phyloP scores from a whole-genome alignment of 805 yeast species.

The Teunomyces stri region DNA sequence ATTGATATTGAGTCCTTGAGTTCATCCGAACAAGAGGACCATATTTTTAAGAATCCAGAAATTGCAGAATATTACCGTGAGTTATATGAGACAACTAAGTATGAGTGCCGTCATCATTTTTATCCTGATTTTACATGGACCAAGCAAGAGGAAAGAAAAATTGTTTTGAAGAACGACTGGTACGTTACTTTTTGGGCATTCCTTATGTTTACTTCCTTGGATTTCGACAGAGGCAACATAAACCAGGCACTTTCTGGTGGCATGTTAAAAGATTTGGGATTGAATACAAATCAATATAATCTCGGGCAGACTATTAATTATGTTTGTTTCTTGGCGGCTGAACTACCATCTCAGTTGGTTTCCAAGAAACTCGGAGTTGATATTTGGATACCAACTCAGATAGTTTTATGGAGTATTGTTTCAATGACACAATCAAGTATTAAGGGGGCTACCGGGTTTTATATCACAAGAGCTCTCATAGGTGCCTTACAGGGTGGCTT shows the following conservation, averaged over 20 bases:
- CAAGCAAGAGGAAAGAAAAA: constrained; percentile 17
- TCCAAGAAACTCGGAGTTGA: constrained; percentile 26
- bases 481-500: constrained; percentile 27
- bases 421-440: constrained; percentile 20
- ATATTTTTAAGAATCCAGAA: constrained; percentile 35
- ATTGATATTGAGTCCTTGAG: constrained; percentile 5
- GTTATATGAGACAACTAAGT: constrained; percentile 46
- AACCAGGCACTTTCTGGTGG: constrained; percentile 24
- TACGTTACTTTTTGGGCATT: constrained; percentile 23
- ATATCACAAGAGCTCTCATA: constrained; percentile 20
- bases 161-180: constrained; percentile 21
- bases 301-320: constrained; percentile 21
- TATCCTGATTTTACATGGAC: constrained; percentile 52
- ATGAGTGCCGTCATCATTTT: constrained; percentile 54
- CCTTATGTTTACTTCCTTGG: constrained; percentile 21
- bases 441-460: constrained; percentile 16
- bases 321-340: constrained; percentile 22
- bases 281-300: constrained; percentile 24
- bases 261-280: constrained; percentile 18
- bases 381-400: constrained; percentile 23
- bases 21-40: not conserved
- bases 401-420: constrained; percentile 22
- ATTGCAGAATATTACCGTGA: constrained; percentile 45
- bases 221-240: constrained; percentile 24
- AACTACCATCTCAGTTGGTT: constrained; percentile 25